These are phyloP conservation scores for Pisolithus orientalis DNA, from an alignment of 768 basidiomycete genomes.

Conservation along the genomic window DNA sequence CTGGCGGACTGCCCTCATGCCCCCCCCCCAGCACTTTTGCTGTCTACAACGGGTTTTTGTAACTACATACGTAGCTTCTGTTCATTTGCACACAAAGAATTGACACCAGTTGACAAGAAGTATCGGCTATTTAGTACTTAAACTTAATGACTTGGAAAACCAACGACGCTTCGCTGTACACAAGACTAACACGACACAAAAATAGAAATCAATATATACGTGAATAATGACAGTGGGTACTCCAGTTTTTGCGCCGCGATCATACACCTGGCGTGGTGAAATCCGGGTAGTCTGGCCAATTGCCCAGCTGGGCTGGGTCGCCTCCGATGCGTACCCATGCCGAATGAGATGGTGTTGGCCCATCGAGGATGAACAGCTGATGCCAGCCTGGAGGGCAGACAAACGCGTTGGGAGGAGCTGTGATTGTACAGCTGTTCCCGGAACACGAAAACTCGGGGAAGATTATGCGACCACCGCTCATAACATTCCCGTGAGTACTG, in stretches of 20 bases:
- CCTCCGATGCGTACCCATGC: constrained; percentile 75
- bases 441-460: constrained; percentile 68
- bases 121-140: no score
- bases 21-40: no score
- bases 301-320: constrained; percentile 62
- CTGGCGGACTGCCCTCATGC: no score
- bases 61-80: no score
- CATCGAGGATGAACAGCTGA: constrained; percentile 70
- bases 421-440: constrained; percentile 70
- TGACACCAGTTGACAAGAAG: no score
- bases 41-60: no score
- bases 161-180: no score
- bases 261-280: constrained; percentile 62
- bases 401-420: constrained; percentile 63
- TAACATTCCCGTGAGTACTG: constrained; percentile 72
- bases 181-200: neutral
- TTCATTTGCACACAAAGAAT: no score
- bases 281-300: constrained; percentile 67
- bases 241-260: neutral
- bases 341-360: constrained; percentile 72
- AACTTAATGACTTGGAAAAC: no score
- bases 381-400: constrained; percentile 75
- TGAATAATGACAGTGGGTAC: neutral
- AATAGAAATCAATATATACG: neutral
- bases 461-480: constrained; percentile 60